Evolutionary conservation across 169 alveolate species (phyloP).

Genomic region (Cryptosporidium xiaoi): DNA sequence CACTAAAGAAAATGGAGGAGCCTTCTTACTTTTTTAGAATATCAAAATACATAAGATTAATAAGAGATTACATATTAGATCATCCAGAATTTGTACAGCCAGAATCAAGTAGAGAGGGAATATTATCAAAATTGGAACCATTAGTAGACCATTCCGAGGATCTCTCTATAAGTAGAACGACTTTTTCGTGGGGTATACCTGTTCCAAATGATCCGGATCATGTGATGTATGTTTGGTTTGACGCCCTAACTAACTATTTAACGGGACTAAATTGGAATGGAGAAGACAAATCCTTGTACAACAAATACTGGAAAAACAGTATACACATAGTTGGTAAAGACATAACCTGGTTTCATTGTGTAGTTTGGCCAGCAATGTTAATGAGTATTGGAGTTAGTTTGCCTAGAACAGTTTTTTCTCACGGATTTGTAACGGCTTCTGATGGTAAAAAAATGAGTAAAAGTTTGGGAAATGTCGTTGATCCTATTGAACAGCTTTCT

Average conservation of each 20-base stretch:
- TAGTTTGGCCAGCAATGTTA: conserved; percentile 91
- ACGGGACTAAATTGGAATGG: conserved; percentile 69
- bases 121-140: conserved; percentile 83
- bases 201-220: conserved; percentile 85
- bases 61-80: conserved; percentile 82
- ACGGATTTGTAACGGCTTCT: conserved; percentile 92
- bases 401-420: conserved; percentile 90
- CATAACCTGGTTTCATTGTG: conserved; percentile 93
- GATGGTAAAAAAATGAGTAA: conserved; percentile 95
- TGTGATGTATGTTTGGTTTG: conserved; percentile 97
- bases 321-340: conserved; percentile 89
- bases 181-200: conserved; percentile 93
- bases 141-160: conserved; percentile 85
- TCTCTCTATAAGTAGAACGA: conserved; percentile 89
- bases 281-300: conserved; percentile 82
- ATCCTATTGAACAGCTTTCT: conserved; percentile 83
- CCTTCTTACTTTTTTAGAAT: conserved; percentile 89
- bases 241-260: conserved; percentile 90
- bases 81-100: conserved; percentile 83
- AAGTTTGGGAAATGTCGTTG: conserved; percentile 89
- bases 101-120: conserved; percentile 82
- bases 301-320: conserved; percentile 82
- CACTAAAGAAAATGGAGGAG: conserved; percentile 87
- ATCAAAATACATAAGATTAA: conserved; percentile 86
- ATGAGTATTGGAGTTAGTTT: conserved; percentile 84